Base-by-base conservation (phyloP, 352 stramenopile genomes). In the Phytopythium chamaehyphon region DNA sequence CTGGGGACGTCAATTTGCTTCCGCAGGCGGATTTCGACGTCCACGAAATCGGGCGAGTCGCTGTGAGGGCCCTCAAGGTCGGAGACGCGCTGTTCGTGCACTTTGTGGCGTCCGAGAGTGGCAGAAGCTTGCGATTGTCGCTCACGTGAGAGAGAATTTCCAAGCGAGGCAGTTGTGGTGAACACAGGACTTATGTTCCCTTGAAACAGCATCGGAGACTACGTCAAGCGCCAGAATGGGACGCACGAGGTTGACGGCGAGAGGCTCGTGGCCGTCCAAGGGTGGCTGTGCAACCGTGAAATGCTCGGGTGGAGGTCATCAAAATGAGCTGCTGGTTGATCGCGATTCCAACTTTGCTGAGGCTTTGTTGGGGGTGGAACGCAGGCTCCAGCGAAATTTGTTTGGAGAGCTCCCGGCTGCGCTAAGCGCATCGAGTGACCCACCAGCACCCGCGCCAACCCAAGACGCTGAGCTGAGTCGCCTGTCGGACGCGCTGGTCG, bases 241-340 rank as follows among this genome's bases (percentile, higher is more conserved):
- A 15, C 14, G 33, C 21, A 26, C 3, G 40, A 47, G 9, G 21
- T 16, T 1, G 24, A 40, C 19, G 6, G 37, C 1, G 44, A 26
- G 4, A 40, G 54, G n/a, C 57, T 64, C 10, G 0, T 65, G 35
- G 48, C 47, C 19, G 57, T 55, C n/a, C 50, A 49, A 12, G 24
- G 24, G 6, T 83, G 69, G 69, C 52, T 55, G 18, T 76, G 69
- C 45, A 74, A 69, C 24, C 28, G 69, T 40, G 69, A 83, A 40
- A 67, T 66, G 23, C 57, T 83, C 28, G 43, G 54, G 8, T 83
- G 71, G 71, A 70, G 71, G 68, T 74, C 8, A n/a, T n/a, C n/a
- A n/a, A n/a, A n/a, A n/a, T n/a, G n/a, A n/a, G n/a, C n/a, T n/a
- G n/a, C n/a, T n/a, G n/a, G n/a, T n/a, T n/a, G n/a, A n/a, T n/a